phyloP scores from a whole-genome alignment of 2,329 filamentous ascomycete species.

The Ascochyta lentis region DNA sequence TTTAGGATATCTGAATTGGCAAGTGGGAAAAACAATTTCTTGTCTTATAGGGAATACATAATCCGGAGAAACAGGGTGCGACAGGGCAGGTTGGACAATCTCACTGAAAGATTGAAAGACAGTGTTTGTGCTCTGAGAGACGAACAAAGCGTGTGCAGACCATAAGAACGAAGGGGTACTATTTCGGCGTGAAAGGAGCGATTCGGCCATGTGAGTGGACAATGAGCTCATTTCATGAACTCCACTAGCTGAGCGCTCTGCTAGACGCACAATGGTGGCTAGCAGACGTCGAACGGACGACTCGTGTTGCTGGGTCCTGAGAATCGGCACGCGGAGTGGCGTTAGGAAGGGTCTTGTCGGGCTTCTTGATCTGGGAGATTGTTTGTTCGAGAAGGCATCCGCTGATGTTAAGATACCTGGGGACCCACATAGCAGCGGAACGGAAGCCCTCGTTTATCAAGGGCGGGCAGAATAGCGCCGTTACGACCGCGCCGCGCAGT shows the following conservation, averaged over 20 bases:
- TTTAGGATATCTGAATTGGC: too few relatives aligned
- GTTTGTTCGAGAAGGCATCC: conserved; percentile 1
- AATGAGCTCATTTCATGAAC: background rate
- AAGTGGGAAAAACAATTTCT: too few relatives aligned
- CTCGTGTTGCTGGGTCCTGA: background rate
- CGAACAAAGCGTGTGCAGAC: background rate
- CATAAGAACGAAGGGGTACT: background rate
- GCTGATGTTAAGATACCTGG: conserved; percentile 2
- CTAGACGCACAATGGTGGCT: background rate
- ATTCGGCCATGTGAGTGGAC: background rate
- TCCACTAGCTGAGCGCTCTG: background rate
- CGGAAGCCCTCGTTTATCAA: conserved; percentile 5
- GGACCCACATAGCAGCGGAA: conserved; percentile 7
- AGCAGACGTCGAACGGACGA: background rate
- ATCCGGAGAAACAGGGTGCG: too few relatives aligned
- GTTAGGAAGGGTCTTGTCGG: conserved; percentile 1
- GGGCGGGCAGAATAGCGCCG: conserved; percentile 25
- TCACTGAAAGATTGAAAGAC: background rate
- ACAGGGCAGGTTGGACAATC: too few relatives aligned
- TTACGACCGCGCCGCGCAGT: conserved; percentile 7
- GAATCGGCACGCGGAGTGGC: background rate
- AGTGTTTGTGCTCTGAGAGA: background rate
- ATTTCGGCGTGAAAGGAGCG: background rate
- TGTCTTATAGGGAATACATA: too few relatives aligned
- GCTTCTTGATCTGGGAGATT: conserved; percentile 10